A percentile compares a stretch with the other conserved stretches of the same genome.
Conservation (phyloP, 1,284 basidiomycete species). For the Serendipita sp. region DNA sequence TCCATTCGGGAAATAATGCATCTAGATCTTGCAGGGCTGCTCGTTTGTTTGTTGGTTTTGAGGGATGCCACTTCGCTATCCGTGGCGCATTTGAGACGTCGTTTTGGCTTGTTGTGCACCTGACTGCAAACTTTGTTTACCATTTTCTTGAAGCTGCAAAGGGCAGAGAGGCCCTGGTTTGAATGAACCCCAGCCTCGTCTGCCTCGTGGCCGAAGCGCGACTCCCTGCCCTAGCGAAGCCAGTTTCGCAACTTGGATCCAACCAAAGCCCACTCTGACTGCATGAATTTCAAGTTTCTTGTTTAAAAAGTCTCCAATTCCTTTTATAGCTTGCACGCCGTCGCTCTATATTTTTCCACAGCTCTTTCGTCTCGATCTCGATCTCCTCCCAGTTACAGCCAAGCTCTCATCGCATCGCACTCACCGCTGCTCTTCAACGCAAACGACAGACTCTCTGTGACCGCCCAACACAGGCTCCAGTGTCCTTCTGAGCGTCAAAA, state of each 20-base stretch:
- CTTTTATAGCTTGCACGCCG: background rate
- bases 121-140: no score
- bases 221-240: background rate
- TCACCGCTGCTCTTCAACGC: background rate
- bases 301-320: background rate
- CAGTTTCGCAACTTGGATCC: conserved; percentile 1
- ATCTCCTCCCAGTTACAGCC: background rate
- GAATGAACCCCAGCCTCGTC: background rate
- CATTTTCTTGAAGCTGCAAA: no score
- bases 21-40: no score
- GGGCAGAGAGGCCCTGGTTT: no score
- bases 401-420: background rate
- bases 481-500: no score
- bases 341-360: background rate
- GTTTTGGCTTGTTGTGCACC: no score
- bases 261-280: background rate
- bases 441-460: background rate
- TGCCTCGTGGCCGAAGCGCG: background rate
- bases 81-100: background rate
- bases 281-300: background rate
- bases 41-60: background rate
- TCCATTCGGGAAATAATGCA: no score
- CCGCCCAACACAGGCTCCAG: no score
- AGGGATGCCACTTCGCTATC: background rate
- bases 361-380: background rate